phyloP scores from a whole-genome alignment of 805 yeast species.

The Yarrowia hollandica region DNA sequence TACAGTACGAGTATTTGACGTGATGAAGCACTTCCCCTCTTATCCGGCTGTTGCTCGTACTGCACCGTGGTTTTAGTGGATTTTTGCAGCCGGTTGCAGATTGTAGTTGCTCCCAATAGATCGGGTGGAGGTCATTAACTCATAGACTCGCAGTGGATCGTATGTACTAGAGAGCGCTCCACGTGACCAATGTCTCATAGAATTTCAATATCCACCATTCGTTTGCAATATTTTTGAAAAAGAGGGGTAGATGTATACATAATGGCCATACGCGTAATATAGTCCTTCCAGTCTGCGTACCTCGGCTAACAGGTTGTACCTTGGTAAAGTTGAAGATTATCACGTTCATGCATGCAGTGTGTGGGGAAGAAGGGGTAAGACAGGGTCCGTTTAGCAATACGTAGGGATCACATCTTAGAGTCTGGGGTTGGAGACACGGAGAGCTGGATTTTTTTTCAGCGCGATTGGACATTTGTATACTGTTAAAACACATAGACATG shows the following conservation, averaged over 20 bases:
- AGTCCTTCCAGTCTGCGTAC: not conserved
- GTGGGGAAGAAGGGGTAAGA: slow-evolving; percentile 25
- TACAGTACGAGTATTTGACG: too few relatives aligned
- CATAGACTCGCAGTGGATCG: too few relatives aligned
- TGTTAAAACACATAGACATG: too few relatives aligned
- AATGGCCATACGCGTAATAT: not conserved
- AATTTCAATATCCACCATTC: not conserved
- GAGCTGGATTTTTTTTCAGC: too few relatives aligned
- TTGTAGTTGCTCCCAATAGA: slow-evolving; percentile 8
- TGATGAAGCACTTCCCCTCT: too few relatives aligned
- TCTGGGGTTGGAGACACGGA: too few relatives aligned
- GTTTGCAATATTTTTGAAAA: not conserved
- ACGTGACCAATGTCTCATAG: not conserved
- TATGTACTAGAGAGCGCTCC: too few relatives aligned
- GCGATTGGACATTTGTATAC: too few relatives aligned
- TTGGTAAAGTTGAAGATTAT: slow-evolving; percentile 27
- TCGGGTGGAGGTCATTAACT: not conserved
- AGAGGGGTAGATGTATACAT: not conserved
- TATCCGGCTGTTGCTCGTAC: too few relatives aligned
- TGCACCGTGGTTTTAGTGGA: slow-evolving; percentile 5
- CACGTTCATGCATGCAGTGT: slow-evolving; percentile 30
- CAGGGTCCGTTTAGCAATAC: too few relatives aligned
- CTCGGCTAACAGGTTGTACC: slow-evolving; percentile 18
- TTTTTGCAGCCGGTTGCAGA: not conserved
- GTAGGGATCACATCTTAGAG: too few relatives aligned